Percentiles rank a stretch among this genome's conserved stretches.
These are phyloP conservation scores for Starmera pachycereana DNA, from an alignment of 805 yeast species.

Conservation along the genomic window DNA sequence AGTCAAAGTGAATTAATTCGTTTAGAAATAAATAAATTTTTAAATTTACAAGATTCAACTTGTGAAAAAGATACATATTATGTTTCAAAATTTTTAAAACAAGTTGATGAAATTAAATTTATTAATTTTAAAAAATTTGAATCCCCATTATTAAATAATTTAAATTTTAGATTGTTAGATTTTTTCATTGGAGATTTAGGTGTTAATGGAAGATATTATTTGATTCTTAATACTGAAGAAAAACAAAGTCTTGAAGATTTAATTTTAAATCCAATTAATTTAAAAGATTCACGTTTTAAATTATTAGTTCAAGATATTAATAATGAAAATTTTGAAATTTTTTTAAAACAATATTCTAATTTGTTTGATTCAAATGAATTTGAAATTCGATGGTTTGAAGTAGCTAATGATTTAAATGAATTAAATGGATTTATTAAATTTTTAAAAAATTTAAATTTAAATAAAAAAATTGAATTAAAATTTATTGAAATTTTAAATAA, in stretches of 20 bases:
- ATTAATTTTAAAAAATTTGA: no score
- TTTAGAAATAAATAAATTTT: slow-evolving; percentile 4
- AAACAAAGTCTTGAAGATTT: no score
- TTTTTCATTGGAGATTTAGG: slow-evolving; percentile 20
- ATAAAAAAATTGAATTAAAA: slow-evolving; percentile 7
- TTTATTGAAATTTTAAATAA: slow-evolving; percentile 4
- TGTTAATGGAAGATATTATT: slow-evolving; percentile 14
- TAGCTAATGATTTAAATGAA: slow-evolving; percentile 9
- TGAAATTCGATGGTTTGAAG: slow-evolving; percentile 20
- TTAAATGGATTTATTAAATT: slow-evolving; percentile 8
- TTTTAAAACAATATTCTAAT: neutral
- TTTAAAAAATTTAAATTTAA: slow-evolving; percentile 5
- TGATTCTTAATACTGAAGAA: slow-evolving; percentile 10
- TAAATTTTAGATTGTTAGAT: slow-evolving; percentile 15
- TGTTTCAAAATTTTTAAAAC: slow-evolving; percentile 14
- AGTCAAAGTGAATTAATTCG: slow-evolving; percentile 11
- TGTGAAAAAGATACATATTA: slow-evolving; percentile 18
- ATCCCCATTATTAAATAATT: slow-evolving; percentile 11
- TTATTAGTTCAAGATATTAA: slow-evolving; percentile 17
- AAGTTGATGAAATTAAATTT: slow-evolving; percentile 9
- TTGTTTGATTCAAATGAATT: neutral
- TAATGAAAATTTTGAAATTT: slow-evolving; percentile 5
- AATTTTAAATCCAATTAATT: slow-evolving; percentile 1
- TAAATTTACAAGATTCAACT: slow-evolving; percentile 10
- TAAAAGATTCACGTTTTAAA: slow-evolving; percentile 16